Conservation (phyloP, 352 stramenopile genomes). For the Elongisporangium senticosum region DNA sequence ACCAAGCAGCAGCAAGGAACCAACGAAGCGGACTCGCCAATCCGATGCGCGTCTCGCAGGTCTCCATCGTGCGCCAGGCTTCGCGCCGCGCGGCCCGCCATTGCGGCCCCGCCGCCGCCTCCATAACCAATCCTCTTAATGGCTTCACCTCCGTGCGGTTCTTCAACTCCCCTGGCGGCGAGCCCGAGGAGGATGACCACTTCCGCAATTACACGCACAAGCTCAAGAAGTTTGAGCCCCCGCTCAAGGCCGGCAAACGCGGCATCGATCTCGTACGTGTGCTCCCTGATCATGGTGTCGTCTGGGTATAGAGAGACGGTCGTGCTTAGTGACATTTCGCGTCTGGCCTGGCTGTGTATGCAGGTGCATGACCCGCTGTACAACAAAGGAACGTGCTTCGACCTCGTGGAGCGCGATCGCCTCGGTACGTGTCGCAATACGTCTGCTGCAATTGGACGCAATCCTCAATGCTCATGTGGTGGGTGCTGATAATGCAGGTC, state of each 20-base stretch:
- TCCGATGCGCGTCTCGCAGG: background rate
- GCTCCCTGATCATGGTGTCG: background rate
- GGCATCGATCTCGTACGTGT: slow-evolving; percentile 65
- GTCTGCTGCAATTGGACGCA: slow-evolving; percentile 2
- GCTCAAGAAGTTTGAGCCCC: slow-evolving; percentile 77
- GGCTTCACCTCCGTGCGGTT: slow-evolving; percentile 1
- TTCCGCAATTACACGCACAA: slow-evolving; percentile 49
- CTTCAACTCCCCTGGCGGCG: slow-evolving; percentile 17
- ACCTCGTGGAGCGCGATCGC: slow-evolving; percentile 73
- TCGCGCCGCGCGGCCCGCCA: slow-evolving; percentile 12
- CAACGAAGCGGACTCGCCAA: background rate
- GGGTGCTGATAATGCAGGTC: slow-evolving; percentile 21
- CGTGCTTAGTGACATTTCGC: background rate
- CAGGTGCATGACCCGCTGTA: slow-evolving; percentile 80
- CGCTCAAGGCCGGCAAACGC: slow-evolving; percentile 68
- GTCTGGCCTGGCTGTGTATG: slow-evolving; percentile 4
- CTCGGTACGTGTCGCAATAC: slow-evolving; percentile 39
- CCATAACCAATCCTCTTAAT: background rate
- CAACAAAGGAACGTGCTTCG: slow-evolving; percentile 88
- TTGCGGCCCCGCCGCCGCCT: slow-evolving; percentile 11
- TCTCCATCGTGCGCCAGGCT: slow-evolving; percentile 5
- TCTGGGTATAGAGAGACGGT: background rate
- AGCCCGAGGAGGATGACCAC: slow-evolving; percentile 29
- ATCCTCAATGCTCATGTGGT: background rate
- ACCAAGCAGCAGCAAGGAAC: slow-evolving; percentile 3